Evolutionary conservation across 2,329 filamentous ascomycete genomes (phyloP), one percentile per base, ranked within the genome.

Genomic region (Xylariaceae sp.): DNA sequence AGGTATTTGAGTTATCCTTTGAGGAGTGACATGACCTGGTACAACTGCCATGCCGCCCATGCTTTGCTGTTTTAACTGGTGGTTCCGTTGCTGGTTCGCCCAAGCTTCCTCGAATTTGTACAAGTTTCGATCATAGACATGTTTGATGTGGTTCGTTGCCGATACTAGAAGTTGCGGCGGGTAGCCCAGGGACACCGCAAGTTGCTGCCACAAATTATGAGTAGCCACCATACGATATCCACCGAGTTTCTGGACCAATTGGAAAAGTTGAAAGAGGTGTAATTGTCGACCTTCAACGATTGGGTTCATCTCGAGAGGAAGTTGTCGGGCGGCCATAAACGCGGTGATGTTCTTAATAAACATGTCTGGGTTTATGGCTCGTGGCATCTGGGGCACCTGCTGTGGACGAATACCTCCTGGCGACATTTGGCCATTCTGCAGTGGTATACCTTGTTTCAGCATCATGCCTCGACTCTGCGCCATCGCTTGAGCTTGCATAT

Each of bases 211-310:
- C 54, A 79, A 77, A 60, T 89, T 88, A 29, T 77, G 76, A 29
- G 80, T 79, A 0, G 83, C 86, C 2, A 95, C 83, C 57, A 80
- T 83, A 62, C 87, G 88, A 53, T 87, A 94, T 4, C 91, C 91
- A 29, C 88, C 89, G 61, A 81, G 78, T 64, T 88, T 91, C 62
- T 86, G 80, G 1, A 96, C 88, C 0, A 83, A 76, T 57, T 86
- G 83, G 69, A 95, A 97, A 2, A 97, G 76, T 57, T 85, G 80
- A 66, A 89, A 81, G 9, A 96, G 73, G 63, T 87, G 86, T 39
- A 97, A 77, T 0, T 80, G 81, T 8, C 89, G 84, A 51, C 90
- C 88, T 51, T 83, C 85, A 29, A 95, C 80, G 27, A 83, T 74
- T 0, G 91, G 91, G 58, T 85, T 87, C 1, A 80, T 74, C 46